Base-by-base conservation (phyloP, 2,329 filamentous ascomycete genomes). In the Ceratocystis variospora region DNA sequence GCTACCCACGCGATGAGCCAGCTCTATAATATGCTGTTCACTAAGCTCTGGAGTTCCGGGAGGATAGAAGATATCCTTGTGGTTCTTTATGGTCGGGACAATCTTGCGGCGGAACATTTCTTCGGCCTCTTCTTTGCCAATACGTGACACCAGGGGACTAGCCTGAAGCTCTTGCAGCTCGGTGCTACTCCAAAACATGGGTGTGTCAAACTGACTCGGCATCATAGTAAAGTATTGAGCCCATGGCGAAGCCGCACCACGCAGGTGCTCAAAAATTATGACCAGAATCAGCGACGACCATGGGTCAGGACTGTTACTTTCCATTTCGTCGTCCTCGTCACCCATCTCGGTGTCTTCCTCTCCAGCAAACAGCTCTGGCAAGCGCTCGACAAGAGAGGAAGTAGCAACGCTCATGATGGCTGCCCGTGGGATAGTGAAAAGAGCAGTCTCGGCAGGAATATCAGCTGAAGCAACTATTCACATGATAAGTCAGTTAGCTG, bases 151-250 rank as follows among this genome's bases (percentile, higher is more conserved):
- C n/a, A 94, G 83, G 0, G 89, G 83, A 72, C 89, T 92, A 19
- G 87, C 88, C 75, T 93, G 87, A 7, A 96, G 81, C 71, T 87
- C 80, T 0, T 78, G 76, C 2, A 96, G 79, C 73, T 96, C 90
- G 0, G 78, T 76, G 0, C 81, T 77, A 1, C 82, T 78, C 92
- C 92, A 96, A 76, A 92, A 96, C 88, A 96, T 96, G 70, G 93
- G 81, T 1, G 90, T 95, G 73, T 94, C 84, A 72, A 96, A 96
- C 0, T 76, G 72, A 4, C 73, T 70, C 0, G 90, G 90, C 4
- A 96, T 79, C 22, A 96, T 79, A 67, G 85, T 80, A 70, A 96
- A 85, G 74, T 96, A 96, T 0, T 85, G 80, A 69, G 84, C 83
- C 91, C 91, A 96, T 7, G 76, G 77, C 0, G 90, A 95, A 0